Conservation (phyloP, 75 land plant species). For the Cryptomeria japonica region DNA sequence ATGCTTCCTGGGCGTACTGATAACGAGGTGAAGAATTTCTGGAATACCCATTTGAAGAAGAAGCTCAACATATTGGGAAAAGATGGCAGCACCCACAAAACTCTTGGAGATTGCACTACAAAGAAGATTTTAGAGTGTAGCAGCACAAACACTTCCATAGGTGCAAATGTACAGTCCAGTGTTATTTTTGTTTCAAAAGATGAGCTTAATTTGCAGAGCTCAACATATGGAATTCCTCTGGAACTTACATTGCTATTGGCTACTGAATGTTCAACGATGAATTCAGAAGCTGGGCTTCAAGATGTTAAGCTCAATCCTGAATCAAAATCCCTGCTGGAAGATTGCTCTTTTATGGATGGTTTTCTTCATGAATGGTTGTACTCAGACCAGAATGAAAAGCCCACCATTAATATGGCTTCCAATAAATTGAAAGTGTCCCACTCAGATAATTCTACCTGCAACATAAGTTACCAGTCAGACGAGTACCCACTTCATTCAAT, state of each 20-base stretch:
- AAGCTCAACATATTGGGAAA: neutral
- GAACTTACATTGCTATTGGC: too few relatives aligned
- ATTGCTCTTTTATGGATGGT: neutral
- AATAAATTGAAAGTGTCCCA: neutral
- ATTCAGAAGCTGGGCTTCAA: neutral
- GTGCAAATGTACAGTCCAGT: neutral
- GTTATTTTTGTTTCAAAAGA: neutral
- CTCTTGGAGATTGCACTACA: too few relatives aligned
- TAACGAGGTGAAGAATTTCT: constrained; percentile 3
- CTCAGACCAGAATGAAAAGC: neutral
- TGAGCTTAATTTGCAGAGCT: neutral
- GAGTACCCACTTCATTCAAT: neutral
- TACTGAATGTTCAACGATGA: neutral
- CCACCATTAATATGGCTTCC: neutral
- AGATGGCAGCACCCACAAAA: too few relatives aligned
- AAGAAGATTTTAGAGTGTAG: neutral
- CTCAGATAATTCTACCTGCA: neutral
- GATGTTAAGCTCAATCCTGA: neutral
- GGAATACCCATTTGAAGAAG: neutral
- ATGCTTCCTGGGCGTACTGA: neutral
- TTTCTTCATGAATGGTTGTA: neutral
- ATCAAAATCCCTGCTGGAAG: neutral
- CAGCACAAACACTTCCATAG: neutral
- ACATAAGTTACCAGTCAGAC: neutral
- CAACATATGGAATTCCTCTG: neutral